phyloP scores from a whole-genome alignment of 805 yeast genomes.

The Saccharomycopsis lassenensis region DNA sequence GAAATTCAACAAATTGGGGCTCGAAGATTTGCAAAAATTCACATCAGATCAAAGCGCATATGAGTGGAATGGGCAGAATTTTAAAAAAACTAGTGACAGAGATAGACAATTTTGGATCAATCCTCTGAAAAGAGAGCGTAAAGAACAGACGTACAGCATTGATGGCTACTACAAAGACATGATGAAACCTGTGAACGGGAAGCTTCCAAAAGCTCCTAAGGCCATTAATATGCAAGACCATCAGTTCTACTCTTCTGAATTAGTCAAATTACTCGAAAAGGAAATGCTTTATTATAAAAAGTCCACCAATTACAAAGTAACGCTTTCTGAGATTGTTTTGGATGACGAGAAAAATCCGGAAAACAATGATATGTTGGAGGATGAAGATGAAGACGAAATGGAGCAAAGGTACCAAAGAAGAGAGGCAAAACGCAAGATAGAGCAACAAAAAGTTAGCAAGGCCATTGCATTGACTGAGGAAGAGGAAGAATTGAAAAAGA shows the following conservation, averaged over 20 bases:
- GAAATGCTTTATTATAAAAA: constrained; percentile 58
- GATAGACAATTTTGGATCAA: constrained; percentile 51
- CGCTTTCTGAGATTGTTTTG: constrained; percentile 51
- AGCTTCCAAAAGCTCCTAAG: constrained; percentile 51
- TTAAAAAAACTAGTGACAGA: constrained; percentile 30
- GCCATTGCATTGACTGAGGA: constrained; percentile 54
- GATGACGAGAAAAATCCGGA: constrained; percentile 42
- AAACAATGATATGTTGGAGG: constrained; percentile 27
- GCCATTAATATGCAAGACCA: constrained; percentile 54
- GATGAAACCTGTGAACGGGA: constrained; percentile 27
- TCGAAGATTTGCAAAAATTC: constrained; percentile 89
- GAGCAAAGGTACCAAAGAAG: constrained; percentile 6
- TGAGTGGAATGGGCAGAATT: constrained; percentile 90
- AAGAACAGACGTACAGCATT: constrained; percentile 66
- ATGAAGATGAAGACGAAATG: constrained; percentile 21
- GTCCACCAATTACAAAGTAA: constrained; percentile 45
- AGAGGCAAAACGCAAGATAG: constrained; percentile 20
- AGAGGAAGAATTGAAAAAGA: constrained; percentile 43
- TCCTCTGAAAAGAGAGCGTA: constrained; percentile 65
- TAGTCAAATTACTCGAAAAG: constrained; percentile 43
- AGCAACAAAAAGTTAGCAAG: constrained; percentile 45
- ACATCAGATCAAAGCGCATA: constrained; percentile 83
- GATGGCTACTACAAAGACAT: constrained; percentile 72
- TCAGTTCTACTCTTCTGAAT: constrained; percentile 54
- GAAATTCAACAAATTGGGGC: constrained; percentile 74